Base-by-base conservation (phyloP, 768 basidiomycete genomes). In the Russula earlei region DNA sequence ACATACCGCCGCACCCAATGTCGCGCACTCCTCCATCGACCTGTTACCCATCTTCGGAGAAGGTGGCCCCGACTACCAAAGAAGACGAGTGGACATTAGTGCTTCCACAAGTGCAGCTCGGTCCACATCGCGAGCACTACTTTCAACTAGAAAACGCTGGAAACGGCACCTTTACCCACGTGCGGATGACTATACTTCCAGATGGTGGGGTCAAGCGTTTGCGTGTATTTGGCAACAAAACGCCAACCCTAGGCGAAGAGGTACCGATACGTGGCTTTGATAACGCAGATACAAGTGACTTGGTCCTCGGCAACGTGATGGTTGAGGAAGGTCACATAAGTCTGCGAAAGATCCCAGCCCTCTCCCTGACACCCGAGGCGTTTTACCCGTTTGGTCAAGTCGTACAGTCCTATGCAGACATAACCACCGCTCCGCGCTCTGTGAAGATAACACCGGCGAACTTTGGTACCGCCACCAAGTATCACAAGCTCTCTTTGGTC, bases 171-270 rank as follows among this genome's bases (percentile, higher is more conserved):
- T 94, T 82, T 68, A 92, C 84, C 14, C 95, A 99, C 68, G 79
- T 97, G 55, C 82, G 84, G 63, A 71, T 96, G 56, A 91, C 87
- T 19, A 95, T 96, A 63, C 80, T 87, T 67, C 96, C 96, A 1
- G 95, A 99, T 65, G 96, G 96, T 41, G 96, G 96, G 24, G 72
- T 97, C 66, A 98, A 98, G 72, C 81, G 96, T 22, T 75, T 99
- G n/a, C 80, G 96, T 56, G 69, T 96, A 74, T 82, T 61, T 91
- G 96, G 5, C 71, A 76, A 52, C 77, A 80, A 46, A 75, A 75
- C 42, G 67, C 64, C 25, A 63, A 56, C 31, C 47, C 57, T 27
- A 15, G 57, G 27, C 9, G 40, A 44, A 19, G 42, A 31, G 14
- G 17, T 58, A 12, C 22, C n/a, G 12, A n/a, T 36, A 27, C 25